These are phyloP conservation scores for Phytophthora europaea DNA, from an alignment of 352 stramenopile species.

Conservation along the genomic window DNA sequence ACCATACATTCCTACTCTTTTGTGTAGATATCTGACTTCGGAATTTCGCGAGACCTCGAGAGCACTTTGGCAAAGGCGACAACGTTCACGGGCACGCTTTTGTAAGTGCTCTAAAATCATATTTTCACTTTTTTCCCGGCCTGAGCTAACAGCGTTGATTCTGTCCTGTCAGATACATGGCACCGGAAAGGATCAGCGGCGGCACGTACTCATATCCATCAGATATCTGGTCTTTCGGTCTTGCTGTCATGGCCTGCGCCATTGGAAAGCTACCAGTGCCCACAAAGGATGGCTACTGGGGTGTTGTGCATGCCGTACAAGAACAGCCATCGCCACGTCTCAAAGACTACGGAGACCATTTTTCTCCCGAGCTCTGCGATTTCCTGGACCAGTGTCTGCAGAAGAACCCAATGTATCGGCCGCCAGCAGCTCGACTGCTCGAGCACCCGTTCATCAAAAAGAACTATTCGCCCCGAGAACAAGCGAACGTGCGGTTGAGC, in stretches of 20 bases:
- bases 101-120: slow-evolving; percentile 55
- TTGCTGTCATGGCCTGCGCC: slow-evolving; percentile 87
- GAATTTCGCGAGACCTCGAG: slow-evolving; percentile 84
- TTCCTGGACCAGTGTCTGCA: slow-evolving; percentile 85
- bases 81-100: slow-evolving; percentile 92
- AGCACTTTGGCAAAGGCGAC: slow-evolving; percentile 88
- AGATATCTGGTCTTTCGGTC: slow-evolving; percentile 87
- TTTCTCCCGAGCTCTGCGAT: slow-evolving; percentile 77
- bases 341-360: slow-evolving; percentile 68
- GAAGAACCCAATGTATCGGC: slow-evolving; percentile 79
- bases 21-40: slow-evolving; percentile 85
- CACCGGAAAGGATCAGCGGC: slow-evolving; percentile 93
- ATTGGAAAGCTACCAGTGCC: slow-evolving; percentile 89
- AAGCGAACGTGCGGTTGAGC: slow-evolving; percentile 31
- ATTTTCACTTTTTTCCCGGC: not conserved
- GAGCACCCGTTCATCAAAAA: slow-evolving; percentile 79
- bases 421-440: slow-evolving; percentile 59
- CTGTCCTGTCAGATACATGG: slow-evolving; percentile 84
- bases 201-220: slow-evolving; percentile 91
- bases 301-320: slow-evolving; percentile 87
- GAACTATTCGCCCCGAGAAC: slow-evolving; percentile 54
- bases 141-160: slow-evolving; percentile 8
- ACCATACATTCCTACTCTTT: not conserved
- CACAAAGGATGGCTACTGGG: slow-evolving; percentile 90
- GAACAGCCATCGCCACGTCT: slow-evolving; percentile 80